Evolutionary conservation across 495 filamentous ascomycete genomes (phyloP), one percentile per base, ranked within the genome.

Genomic region (Sphaerosporella brunnea): DNA sequence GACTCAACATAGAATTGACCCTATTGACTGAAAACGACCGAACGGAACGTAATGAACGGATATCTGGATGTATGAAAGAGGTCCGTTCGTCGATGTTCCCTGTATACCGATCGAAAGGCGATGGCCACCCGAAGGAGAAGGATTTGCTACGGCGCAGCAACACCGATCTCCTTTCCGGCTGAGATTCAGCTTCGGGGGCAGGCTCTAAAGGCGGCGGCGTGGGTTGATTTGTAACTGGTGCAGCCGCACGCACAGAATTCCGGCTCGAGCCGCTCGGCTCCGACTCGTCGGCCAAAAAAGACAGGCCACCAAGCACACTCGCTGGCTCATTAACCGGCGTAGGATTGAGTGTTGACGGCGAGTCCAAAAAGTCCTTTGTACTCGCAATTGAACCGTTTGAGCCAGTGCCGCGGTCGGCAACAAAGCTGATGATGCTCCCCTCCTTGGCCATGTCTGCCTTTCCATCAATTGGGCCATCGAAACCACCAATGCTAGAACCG

Each of bases 121-220:
- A 60, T 16, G 62, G 52, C 18, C 51, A 53, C 37, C 62, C 64
- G 36, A 64, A 57, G 9, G 64, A 66, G 46, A 59, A 58, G 0
- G 64, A 64, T 24, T 58, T 59, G 32, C 56, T 59, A 36, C 56
- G 50, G 24, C 56, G 54, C 25, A 46, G 10, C 10, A 16, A 36
- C 7, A 43, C 11, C 3, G 40, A 43, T 18, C 21, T 9, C 7
- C 21, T 13, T 24, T 43, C 40, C 19, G 2, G 5, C 11, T 19
- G 9, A n/a, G n/a, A n/a, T n/a, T n/a, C n/a, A n/a, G n/a, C n/a
- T n/a, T n/a, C n/a, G n/a, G n/a, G n/a, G n/a, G n/a, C n/a, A n/a
- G n/a, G n/a, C n/a, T n/a, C n/a, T n/a, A n/a, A n/a, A n/a, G n/a
- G n/a, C n/a, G n/a, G n/a, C n/a, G n/a, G n/a, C n/a, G n/a, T n/a